Base-by-base conservation (phyloP, 768 basidiomycete genomes). In the Amanita thiersii region DNA sequence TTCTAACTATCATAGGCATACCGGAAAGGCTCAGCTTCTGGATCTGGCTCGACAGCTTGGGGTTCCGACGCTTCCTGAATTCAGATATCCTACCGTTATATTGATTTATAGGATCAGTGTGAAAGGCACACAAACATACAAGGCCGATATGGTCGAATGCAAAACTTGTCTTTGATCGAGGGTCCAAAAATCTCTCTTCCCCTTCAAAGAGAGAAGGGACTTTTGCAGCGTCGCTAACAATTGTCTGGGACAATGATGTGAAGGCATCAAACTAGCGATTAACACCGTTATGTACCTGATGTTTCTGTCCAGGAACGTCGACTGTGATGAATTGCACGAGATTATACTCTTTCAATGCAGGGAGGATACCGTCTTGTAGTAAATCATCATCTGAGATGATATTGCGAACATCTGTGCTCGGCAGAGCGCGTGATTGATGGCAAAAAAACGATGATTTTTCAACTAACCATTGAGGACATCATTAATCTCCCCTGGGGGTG, bases 401-500 rank as follows among this genome's bases (percentile, higher is more conserved):
- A 58, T 73, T 79, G 53, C 92, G 86, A 39, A 97, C 78, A 66
- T 97, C 94, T 93, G 54, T 12, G 31, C 31, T 39, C 46, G 36
- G 43, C 43, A 32, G 50, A 52, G 35, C 53, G 46, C 20, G 28
- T 17, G 26, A 26, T 26, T 18, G 29, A 17, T 10, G 18, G 17
- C 7, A 23, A 40, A 15, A 31, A 25, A 23, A n/a, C 33, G 15
- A 39, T 32, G 14, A 21, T 15, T 21, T 32, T 47, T 36, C n/a
- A 33, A 40, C 62, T 48, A 46, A 88, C 90, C 91, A 53, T 88
- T 88, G 40, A 97, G 69, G 12, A 96, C 92, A 64, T 97, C 93
- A 60, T 94, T 96, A 50, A 97, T 91, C 67, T 98, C 87, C 33
- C 93, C 93, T 1, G 93, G 93, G 18, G 93, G 93, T 1, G 89